Conservation (phyloP, 1,284 basidiomycete genomes). For the Cutaneotrichosporon cyanovorans region DNA sequence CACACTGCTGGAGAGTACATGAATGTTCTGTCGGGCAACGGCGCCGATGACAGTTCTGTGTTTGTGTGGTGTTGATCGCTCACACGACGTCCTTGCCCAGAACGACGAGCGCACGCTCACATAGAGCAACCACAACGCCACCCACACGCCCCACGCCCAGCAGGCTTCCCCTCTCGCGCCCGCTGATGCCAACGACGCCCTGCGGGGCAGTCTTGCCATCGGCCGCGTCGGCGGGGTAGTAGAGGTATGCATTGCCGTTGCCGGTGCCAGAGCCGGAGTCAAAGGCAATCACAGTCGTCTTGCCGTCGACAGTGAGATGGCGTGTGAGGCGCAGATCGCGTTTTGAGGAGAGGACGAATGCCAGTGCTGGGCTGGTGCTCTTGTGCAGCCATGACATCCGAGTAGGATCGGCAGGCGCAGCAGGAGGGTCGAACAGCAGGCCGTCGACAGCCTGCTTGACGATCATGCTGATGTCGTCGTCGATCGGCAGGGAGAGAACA, state of each 20-base stretch:
- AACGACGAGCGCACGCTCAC: slow-evolving; percentile 66
- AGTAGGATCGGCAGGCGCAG: slow-evolving; percentile 18
- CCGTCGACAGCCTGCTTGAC: slow-evolving; percentile 80
- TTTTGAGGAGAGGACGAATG: slow-evolving; percentile 92
- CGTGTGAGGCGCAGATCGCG: slow-evolving; percentile 74
- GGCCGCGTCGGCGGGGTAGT: slow-evolving; percentile 50
- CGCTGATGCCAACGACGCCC: slow-evolving; percentile 64
- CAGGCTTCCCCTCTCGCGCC: slow-evolving; percentile 58
- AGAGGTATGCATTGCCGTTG: slow-evolving; percentile 70
- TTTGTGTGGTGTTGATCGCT: too few species aligned
- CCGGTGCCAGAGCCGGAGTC: slow-evolving; percentile 56
- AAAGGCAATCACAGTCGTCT: slow-evolving; percentile 60
- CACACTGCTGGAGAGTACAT: too few species aligned
- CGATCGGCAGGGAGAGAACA: slow-evolving; percentile 27
- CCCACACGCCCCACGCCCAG: slow-evolving; percentile 55
- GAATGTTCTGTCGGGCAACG: too few species aligned
- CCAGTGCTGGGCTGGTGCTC: slow-evolving; percentile 75
- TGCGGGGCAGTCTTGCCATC: slow-evolving; percentile 59
- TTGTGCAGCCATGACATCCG: slow-evolving; percentile 62
- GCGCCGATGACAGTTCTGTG: too few species aligned
- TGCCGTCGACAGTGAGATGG: slow-evolving; percentile 49
- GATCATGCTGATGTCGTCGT: slow-evolving; percentile 51
- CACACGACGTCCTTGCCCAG: slow-evolving; percentile 48
- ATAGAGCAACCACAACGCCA: slow-evolving; percentile 59
- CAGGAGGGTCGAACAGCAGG: slow-evolving; percentile 53